phyloP scores from a whole-genome alignment of 768 basidiomycete species.

The Psilocybe sp. region DNA sequence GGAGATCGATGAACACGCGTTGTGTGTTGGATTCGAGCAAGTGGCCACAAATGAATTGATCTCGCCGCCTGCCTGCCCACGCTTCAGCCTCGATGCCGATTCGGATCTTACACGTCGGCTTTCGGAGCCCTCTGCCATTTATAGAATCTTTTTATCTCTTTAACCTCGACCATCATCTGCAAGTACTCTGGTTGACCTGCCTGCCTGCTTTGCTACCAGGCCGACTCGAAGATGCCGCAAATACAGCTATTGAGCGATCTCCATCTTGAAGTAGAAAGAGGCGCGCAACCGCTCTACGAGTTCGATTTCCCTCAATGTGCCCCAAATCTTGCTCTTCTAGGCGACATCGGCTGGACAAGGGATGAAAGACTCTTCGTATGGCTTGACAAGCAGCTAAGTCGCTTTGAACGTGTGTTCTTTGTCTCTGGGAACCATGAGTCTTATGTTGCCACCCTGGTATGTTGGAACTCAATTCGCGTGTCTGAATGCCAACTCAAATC shows the following conservation, averaged over 20 bases:
- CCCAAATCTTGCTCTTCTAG: constrained; percentile 29
- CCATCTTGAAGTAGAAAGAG: not conserved
- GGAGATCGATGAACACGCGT: constrained; percentile 24
- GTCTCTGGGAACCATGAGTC: constrained; percentile 33
- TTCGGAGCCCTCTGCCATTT: constrained; percentile 25
- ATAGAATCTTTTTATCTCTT: too few relatives aligned
- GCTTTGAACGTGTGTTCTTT: constrained; percentile 30
- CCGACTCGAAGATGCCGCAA: too few relatives aligned
- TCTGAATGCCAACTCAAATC: too few relatives aligned
- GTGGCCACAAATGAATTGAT: constrained; percentile 9
- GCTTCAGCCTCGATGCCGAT: constrained; percentile 28
- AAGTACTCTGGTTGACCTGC: too few relatives aligned
- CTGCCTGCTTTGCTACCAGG: too few relatives aligned
- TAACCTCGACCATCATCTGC: too few relatives aligned
- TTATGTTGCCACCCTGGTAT: not conserved
- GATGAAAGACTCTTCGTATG: constrained; percentile 29
- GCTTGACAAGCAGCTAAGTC: constrained; percentile 24
- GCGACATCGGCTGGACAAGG: constrained; percentile 32
- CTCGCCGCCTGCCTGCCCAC: constrained; percentile 1
- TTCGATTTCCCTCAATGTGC: constrained; percentile 15
- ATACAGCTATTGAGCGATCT: constrained; percentile 5
- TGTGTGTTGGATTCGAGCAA: constrained; percentile 4
- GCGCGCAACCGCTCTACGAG: not conserved
- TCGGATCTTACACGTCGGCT: constrained; percentile 43
- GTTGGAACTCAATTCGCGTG: too few relatives aligned